Conservation (phyloP, 2,329 filamentous ascomycete genomes). For the Tolypocladium capitatum region DNA sequence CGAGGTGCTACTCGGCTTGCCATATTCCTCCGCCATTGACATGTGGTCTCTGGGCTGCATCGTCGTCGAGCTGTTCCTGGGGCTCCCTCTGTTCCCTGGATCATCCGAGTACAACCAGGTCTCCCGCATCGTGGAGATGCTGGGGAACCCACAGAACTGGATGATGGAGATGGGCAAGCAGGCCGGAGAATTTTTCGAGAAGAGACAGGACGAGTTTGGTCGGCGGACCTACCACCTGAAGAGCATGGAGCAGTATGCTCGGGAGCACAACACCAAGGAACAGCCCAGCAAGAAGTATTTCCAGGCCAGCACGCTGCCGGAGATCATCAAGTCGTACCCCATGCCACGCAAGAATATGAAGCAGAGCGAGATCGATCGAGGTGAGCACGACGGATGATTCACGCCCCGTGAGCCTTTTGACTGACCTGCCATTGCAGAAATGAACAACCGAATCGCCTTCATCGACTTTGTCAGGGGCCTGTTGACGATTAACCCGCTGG, state of each 20-base stretch:
- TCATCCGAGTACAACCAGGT: slow-evolving; percentile 99
- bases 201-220: slow-evolving; percentile 79
- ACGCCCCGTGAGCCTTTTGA: no score
- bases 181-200: slow-evolving; percentile 94
- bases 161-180: slow-evolving; percentile 99
- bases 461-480: slow-evolving; percentile 95
- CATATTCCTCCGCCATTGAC: slow-evolving; percentile 96
- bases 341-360: slow-evolving; percentile 99
- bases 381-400: slow-evolving; percentile 30
- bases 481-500: slow-evolving; percentile 86
- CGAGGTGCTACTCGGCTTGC: slow-evolving; percentile 86
- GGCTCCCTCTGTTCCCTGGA: slow-evolving; percentile 85
- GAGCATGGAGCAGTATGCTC: slow-evolving; percentile 93
- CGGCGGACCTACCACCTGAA: slow-evolving; percentile 84
- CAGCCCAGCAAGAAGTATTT: slow-evolving; percentile 99
- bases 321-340: slow-evolving; percentile 94
- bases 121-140: slow-evolving; percentile 93
- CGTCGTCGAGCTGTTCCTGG: slow-evolving; percentile 92
- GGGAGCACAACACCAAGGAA: slow-evolving; percentile 92
- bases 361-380: slow-evolving; percentile 87
- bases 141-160: slow-evolving; percentile 92
- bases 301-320: slow-evolving; percentile 80
- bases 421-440: slow-evolving; percentile 47
- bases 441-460: slow-evolving; percentile 94
- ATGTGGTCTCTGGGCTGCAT: slow-evolving; percentile 99